Evolutionary conservation across 2,329 filamentous ascomycete species (phyloP).

Genomic region (Tolypocladium tropicale): DNA sequence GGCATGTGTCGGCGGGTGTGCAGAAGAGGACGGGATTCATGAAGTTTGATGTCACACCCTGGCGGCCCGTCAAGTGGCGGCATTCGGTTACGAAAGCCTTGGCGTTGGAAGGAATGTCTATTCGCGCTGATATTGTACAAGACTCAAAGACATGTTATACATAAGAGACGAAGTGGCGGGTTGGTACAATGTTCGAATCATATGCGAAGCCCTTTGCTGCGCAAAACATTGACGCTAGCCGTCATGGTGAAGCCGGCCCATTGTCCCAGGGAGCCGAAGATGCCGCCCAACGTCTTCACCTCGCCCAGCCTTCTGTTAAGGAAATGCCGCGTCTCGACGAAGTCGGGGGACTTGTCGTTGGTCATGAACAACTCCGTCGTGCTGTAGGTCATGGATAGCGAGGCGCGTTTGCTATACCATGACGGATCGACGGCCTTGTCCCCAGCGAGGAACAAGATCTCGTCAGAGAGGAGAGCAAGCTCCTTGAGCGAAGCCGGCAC

Average conservation of each 20-base stretch:
- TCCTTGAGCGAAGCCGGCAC: constrained; percentile 68
- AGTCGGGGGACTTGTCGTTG: constrained; percentile 66
- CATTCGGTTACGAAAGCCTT: not conserved
- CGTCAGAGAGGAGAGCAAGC: constrained; percentile 73
- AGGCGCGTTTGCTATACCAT: constrained; percentile 67
- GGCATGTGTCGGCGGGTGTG: not conserved
- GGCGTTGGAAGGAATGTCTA: not conserved
- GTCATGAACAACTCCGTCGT: constrained; percentile 90
- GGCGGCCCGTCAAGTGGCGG: not conserved
- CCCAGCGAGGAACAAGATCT: constrained; percentile 81
- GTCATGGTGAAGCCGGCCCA: constrained; percentile 77
- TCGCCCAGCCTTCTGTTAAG: constrained; percentile 67
- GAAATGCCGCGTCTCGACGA: constrained; percentile 69
- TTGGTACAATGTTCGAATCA: constrained; percentile 25
- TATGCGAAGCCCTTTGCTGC: constrained; percentile 80
- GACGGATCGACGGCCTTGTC: constrained; percentile 72
- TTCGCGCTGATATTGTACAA: constrained; percentile 3
- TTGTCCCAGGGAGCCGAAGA: constrained; percentile 54
- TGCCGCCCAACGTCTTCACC: constrained; percentile 49
- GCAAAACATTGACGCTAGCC: constrained; percentile 68
- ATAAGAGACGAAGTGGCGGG: not conserved
- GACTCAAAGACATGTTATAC: not conserved
- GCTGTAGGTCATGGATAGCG: constrained; percentile 50
- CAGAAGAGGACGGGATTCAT: not conserved
- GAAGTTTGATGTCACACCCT: not conserved